These are phyloP conservation scores for Nectriaceae sp. DNA, from an alignment of 2,329 filamentous ascomycete species.

Conservation along the genomic window DNA sequence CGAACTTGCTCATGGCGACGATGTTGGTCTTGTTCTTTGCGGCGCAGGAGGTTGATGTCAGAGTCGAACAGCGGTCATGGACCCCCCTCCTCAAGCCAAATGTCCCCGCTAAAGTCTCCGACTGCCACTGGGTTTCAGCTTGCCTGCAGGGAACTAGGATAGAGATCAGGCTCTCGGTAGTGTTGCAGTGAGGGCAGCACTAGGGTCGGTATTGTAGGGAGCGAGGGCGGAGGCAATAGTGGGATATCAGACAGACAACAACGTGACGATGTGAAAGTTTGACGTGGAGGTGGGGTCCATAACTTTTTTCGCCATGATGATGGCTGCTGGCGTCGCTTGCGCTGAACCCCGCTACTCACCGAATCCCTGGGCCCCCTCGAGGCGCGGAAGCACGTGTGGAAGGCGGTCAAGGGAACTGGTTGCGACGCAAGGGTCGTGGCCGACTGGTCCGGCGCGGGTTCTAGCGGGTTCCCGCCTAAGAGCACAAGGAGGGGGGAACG, in stretches of 20 bases:
- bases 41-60: neutral
- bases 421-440: conserved; percentile 10
- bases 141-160: neutral
- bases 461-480: conserved; percentile 2
- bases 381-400: conserved; percentile 25
- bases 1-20: conserved; percentile 83
- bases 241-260: neutral
- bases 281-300: conserved; percentile 18
- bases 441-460: conserved; percentile 21
- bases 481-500: neutral
- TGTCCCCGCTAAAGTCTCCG: neutral
- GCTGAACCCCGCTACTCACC: no score
- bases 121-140: neutral
- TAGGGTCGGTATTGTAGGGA: neutral
- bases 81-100: neutral
- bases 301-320: conserved; percentile 4
- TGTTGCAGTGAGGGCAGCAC: neutral
- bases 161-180: no score
- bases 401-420: conserved; percentile 27
- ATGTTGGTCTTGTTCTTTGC: neutral
- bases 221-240: neutral
- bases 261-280: conserved; percentile 16
- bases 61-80: neutral
- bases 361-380: no score
- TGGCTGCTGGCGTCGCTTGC: neutral